Evolutionary conservation across 345 rosid genomes (phyloP).

Genomic region (Rhodomyrtus tomentosa): DNA sequence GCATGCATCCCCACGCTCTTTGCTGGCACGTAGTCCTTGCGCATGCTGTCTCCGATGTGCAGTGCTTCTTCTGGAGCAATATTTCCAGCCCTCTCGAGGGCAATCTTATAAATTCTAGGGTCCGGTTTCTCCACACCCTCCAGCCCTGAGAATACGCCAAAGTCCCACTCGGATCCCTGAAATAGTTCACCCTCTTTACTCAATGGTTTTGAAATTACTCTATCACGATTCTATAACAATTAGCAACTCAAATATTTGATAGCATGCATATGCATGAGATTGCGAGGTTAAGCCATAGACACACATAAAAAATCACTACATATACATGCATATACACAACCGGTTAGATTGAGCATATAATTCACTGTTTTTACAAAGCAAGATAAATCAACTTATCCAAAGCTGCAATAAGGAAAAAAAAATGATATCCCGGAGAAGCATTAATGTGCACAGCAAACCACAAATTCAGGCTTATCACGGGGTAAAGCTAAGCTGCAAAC

Average conservation of each 20-base stretch:
- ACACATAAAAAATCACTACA: not conserved
- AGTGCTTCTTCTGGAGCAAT: conserved; percentile 54
- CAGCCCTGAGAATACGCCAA: conserved; percentile 91
- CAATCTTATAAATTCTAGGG: conserved; percentile 59
- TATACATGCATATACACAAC: not conserved
- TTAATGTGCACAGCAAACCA: not conserved
- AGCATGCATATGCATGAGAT: not conserved
- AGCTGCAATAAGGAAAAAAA: not conserved
- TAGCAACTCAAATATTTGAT: not conserved
- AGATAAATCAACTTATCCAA: not conserved
- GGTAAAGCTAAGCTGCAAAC: not conserved
- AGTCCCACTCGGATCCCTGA: conserved; percentile 87
- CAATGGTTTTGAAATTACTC: not conserved
- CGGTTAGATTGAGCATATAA: not conserved
- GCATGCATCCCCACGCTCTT: conserved; percentile 89
- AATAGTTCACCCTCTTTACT: not conserved
- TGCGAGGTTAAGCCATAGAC: not conserved
- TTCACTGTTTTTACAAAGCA: not conserved
- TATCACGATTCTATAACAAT: not conserved
- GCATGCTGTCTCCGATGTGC: conserved; percentile 93
- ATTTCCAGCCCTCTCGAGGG: conserved; percentile 71
- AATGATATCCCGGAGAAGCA: not conserved
- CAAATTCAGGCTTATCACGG: not conserved
- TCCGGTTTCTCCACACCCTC: conserved; percentile 95
- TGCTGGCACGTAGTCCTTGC: conserved; percentile 78